These are phyloP conservation scores for Epichloe coenophiala DNA, from an alignment of 2,329 filamentous ascomycete species.

Conservation along the genomic window DNA sequence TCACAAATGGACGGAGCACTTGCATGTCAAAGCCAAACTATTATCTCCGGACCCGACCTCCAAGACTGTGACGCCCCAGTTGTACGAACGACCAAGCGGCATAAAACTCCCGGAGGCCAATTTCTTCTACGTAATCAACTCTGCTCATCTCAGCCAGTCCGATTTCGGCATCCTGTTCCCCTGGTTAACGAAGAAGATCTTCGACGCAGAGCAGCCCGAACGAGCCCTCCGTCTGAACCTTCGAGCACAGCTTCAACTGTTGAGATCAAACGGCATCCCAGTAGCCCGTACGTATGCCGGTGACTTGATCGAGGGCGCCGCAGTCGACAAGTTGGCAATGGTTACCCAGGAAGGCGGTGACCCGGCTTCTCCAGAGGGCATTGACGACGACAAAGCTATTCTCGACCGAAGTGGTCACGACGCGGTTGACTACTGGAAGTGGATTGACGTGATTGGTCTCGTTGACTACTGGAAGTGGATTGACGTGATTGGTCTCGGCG, in stretches of 20 bases:
- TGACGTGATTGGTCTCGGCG: constrained; percentile 36
- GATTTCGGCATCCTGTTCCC: constrained; percentile 79
- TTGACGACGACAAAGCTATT: constrained; percentile 36
- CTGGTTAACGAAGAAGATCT: constrained; percentile 47
- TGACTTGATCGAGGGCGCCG: constrained; percentile 35
- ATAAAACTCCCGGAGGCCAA: constrained; percentile 39
- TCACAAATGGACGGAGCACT: constrained; percentile 62
- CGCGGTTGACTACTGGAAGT: constrained; percentile 34
- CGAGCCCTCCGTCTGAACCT: constrained; percentile 45
- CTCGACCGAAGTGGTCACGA: constrained; percentile 28
- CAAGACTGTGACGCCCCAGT: constrained; percentile 24
- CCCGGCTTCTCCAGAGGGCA: constrained; percentile 19
- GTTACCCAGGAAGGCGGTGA: constrained; percentile 8
- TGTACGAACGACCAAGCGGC: constrained; percentile 29
- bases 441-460: no score
- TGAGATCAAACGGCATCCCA: constrained; percentile 35
- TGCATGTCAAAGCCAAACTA: constrained; percentile 52
- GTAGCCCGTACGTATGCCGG: constrained; percentile 35
- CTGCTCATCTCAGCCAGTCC: constrained; percentile 71
- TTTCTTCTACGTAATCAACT: constrained; percentile 60
- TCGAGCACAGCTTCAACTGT: constrained; percentile 41
- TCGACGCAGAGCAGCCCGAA: constrained; percentile 43
- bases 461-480: no score
- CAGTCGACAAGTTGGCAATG: constrained; percentile 22
- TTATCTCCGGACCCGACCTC: constrained; percentile 43